phyloP scores from a whole-genome alignment of 179 eudicot genomes.

The Camellia oleifera region DNA sequence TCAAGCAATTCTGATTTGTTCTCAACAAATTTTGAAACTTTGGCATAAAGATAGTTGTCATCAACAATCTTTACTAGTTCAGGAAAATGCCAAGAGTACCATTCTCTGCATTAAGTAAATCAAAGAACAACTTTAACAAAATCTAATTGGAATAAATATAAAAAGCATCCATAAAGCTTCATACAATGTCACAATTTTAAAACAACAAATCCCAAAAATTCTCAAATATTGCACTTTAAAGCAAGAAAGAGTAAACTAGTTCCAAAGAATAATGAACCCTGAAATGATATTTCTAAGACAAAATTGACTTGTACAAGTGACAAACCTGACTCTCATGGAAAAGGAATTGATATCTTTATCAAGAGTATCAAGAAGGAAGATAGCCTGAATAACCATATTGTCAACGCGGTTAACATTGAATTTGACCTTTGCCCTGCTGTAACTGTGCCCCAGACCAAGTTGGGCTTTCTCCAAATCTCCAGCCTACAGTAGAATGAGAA shows the following conservation, averaged over 20 bases:
- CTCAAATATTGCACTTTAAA: neutral
- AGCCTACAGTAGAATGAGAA: conserved; percentile 42
- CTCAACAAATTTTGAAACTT: conserved; percentile 71
- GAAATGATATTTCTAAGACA: neutral
- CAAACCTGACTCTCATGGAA: conserved; percentile 96
- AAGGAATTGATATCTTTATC: conserved; percentile 92
- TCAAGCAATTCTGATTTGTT: conserved; percentile 78
- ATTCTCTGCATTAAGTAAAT: conserved; percentile 56
- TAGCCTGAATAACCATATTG: conserved; percentile 99
- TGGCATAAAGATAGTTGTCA: conserved; percentile 89
- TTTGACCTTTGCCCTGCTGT: conserved; percentile 98
- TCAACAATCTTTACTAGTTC: conserved; percentile 83
- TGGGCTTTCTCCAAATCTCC: conserved; percentile 97
- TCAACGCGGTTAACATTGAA: conserved; percentile 98
- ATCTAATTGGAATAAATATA: neutral
- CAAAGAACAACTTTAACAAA: neutral
- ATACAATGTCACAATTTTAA: neutral
- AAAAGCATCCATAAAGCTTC: neutral
- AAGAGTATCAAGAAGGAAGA: conserved; percentile 90
- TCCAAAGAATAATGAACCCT: neutral
- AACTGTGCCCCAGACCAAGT: conserved; percentile 92
- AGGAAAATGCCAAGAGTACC: conserved; percentile 99
- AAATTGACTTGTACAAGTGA: conserved; percentile 7
- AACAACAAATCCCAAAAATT: neutral
- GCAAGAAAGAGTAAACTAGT: neutral